Conservation (phyloP, 768 basidiomycete species). For the button mushroom (Agaricus bisporus) region DNA sequence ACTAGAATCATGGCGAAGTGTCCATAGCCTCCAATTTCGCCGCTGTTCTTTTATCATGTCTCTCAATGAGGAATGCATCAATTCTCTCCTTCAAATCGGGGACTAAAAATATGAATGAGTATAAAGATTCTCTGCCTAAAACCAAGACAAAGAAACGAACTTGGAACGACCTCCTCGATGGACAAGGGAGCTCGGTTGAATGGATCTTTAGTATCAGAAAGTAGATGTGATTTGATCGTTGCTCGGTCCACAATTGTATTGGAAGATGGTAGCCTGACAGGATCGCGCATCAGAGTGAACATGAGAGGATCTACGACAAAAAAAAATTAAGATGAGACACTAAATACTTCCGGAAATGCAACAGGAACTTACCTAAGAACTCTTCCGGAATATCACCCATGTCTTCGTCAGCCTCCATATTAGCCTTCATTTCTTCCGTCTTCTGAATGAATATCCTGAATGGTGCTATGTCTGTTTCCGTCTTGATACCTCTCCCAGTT, state of each 20-base stretch:
- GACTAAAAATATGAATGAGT: slow-evolving; percentile 32
- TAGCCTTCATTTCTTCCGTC: slow-evolving; percentile 79
- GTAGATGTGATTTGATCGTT: slow-evolving; percentile 91
- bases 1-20: neutral
- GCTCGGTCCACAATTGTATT: slow-evolving; percentile 72
- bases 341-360: neutral
- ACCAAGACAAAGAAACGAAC: slow-evolving; percentile 34
- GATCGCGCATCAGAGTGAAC: slow-evolving; percentile 92
- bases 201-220: slow-evolving; percentile 90
- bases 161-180: slow-evolving; percentile 72
- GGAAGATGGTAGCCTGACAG: slow-evolving; percentile 86
- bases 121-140: neutral
- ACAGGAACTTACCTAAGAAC: slow-evolving; percentile 64
- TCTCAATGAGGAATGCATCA: slow-evolving; percentile 60
- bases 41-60: slow-evolving; percentile 34
- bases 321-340: neutral
- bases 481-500: slow-evolving; percentile 58
- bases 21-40: slow-evolving; percentile 6
- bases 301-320: slow-evolving; percentile 73
- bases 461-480: slow-evolving; percentile 67
- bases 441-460: slow-evolving; percentile 66
- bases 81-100: slow-evolving; percentile 70
- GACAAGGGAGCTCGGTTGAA: slow-evolving; percentile 86
- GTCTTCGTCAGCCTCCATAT: slow-evolving; percentile 85
- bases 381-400: slow-evolving; percentile 93